Evolutionary conservation across 2,329 filamentous ascomycete species (phyloP).

Genomic region (Pestalotiopsis sp.): DNA sequence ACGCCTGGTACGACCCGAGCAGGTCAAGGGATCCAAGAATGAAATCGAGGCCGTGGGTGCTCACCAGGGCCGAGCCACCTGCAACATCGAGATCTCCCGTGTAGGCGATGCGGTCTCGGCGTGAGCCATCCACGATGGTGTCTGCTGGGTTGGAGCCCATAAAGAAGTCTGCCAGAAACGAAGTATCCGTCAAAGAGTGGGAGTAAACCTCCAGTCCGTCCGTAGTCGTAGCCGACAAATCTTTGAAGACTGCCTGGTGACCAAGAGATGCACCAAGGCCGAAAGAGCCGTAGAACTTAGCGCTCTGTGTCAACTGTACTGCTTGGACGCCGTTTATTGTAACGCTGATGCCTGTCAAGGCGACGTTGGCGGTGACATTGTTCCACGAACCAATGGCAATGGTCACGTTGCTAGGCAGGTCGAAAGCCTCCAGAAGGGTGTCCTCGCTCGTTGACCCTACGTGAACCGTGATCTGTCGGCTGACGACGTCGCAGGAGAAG

Average conservation of each 20-base stretch:
- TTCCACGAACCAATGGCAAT: conserved; percentile 15
- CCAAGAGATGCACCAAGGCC: conserved; percentile 34
- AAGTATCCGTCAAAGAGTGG: conserved; percentile 27
- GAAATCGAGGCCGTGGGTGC: conserved; percentile 29
- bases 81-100: conserved; percentile 35
- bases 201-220: conserved; percentile 25
- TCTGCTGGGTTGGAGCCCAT: conserved; percentile 36
- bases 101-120: conserved; percentile 36
- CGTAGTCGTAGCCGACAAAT: conserved; percentile 19
- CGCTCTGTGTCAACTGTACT: conserved; percentile 29
- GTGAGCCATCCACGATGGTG: conserved; percentile 38
- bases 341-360: conserved; percentile 23
- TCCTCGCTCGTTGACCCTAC: conserved; percentile 17
- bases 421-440: not conserved
- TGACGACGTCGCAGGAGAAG: conserved; percentile 26
- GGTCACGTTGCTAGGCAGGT: conserved; percentile 13
- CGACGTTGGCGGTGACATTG: conserved; percentile 17
- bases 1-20: conserved; percentile 31
- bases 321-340: conserved; percentile 22
- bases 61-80: conserved; percentile 26
- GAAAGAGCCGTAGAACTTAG: conserved; percentile 32
- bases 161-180: conserved; percentile 35
- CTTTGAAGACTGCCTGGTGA: conserved; percentile 29
- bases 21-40: conserved; percentile 31
- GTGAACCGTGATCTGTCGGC: conserved; percentile 18